Conservation (phyloP, 1,139 yeast species). For the Candida dubliniensis region DNA sequence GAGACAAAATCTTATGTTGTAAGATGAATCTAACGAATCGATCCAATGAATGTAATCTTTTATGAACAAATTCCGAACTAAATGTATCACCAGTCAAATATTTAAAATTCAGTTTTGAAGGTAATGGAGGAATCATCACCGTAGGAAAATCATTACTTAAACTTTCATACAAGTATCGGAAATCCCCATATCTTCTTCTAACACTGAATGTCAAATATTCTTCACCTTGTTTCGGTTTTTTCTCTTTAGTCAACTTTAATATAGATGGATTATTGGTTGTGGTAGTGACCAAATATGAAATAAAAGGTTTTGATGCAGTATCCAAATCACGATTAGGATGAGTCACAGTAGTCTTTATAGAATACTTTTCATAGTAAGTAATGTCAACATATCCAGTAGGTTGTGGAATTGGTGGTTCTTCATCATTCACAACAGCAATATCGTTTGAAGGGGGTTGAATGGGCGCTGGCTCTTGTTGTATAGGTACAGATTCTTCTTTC, state of each 20-base stretch:
- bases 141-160: slow-evolving; percentile 79
- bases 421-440: neutral
- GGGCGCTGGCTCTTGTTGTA: neutral
- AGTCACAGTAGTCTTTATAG: slow-evolving; percentile 50
- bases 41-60: slow-evolving; percentile 80
- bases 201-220: slow-evolving; percentile 49
- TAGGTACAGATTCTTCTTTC: neutral
- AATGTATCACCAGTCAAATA: slow-evolving; percentile 94
- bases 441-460: neutral
- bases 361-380: slow-evolving; percentile 22
- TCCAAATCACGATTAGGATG: slow-evolving; percentile 76
- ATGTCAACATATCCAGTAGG: slow-evolving; percentile 11
- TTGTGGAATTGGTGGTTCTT: neutral
- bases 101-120: slow-evolving; percentile 88
- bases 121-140: slow-evolving; percentile 86
- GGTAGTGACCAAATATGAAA: slow-evolving; percentile 79
- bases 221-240: slow-evolving; percentile 12
- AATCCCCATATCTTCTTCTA: slow-evolving; percentile 81
- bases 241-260: slow-evolving; percentile 28
- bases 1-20: slow-evolving; percentile 68
- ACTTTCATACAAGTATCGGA: slow-evolving; percentile 70
- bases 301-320: slow-evolving; percentile 78
- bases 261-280: slow-evolving; percentile 48
- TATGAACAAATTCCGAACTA: slow-evolving; percentile 74
- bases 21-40: slow-evolving; percentile 74